Evolutionary conservation across 306 rosid species (phyloP).

Genomic region (Vigna nakashimae): DNA sequence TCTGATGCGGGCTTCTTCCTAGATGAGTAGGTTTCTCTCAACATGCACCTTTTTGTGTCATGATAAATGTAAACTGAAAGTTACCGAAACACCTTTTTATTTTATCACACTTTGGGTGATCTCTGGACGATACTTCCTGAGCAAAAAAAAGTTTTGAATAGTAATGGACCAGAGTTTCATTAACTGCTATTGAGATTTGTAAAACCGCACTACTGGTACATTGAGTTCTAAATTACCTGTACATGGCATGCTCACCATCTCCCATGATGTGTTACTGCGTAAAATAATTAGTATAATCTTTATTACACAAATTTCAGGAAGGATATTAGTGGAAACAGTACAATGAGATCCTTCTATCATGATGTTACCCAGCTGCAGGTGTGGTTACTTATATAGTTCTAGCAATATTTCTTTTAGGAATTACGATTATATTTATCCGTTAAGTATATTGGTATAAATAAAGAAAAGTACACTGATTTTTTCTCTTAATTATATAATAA

Average conservation of each 20-base stretch:
- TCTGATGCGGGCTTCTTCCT: constrained; percentile 99
- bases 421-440: neutral
- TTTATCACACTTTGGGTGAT: neutral
- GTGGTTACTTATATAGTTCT: constrained; percentile 36
- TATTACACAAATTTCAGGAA: constrained; percentile 68
- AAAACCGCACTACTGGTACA: constrained; percentile 8
- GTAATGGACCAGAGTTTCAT: constrained; percentile 31
- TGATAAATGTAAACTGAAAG: constrained; percentile 17
- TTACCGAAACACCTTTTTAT: constrained; percentile 14
- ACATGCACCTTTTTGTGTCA: constrained; percentile 31
- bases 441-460: constrained; percentile 20
- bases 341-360: constrained; percentile 79
- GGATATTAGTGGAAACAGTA: constrained; percentile 67
- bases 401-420: neutral
- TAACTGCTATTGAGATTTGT: constrained; percentile 25
- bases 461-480: constrained; percentile 4
- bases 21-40: constrained; percentile 78
- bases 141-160: neutral
- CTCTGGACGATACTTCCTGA: constrained; percentile 21
- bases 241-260: constrained; percentile 10
- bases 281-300: constrained; percentile 32
- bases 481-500: constrained; percentile 5
- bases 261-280: constrained; percentile 18
- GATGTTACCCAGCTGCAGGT: constrained; percentile 90
- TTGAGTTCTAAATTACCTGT: constrained; percentile 22